Evolutionary conservation across 805 yeast genomes (phyloP).

Genomic region (Candida cerambycidarum): DNA sequence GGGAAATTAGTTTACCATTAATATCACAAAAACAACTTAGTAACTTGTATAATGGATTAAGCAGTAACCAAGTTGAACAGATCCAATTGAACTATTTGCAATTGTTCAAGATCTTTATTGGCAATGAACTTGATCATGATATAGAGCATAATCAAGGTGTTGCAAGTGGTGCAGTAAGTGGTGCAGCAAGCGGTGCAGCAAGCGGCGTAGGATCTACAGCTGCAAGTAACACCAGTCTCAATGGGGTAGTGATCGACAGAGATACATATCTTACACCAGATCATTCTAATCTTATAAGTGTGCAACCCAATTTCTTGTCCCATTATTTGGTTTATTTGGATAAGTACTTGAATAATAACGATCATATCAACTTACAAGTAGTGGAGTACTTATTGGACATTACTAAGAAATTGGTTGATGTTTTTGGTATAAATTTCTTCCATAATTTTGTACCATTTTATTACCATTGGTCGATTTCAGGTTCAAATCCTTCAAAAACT

Average conservation of each 20-base stretch:
- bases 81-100: slow-evolving; percentile 42
- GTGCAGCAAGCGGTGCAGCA: too few species aligned
- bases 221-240: slow-evolving; percentile 8
- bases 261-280: slow-evolving; percentile 36
- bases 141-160: not conserved
- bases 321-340: slow-evolving; percentile 39
- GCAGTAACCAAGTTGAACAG: slow-evolving; percentile 24
- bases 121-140: slow-evolving; percentile 25
- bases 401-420: slow-evolving; percentile 24
- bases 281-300: slow-evolving; percentile 40
- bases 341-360: slow-evolving; percentile 28
- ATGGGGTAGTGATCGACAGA: slow-evolving; percentile 16
- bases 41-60: slow-evolving; percentile 22
- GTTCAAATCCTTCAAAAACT: not conserved
- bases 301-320: slow-evolving; percentile 40
- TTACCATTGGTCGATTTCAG: slow-evolving; percentile 38
- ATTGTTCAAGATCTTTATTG: slow-evolving; percentile 37
- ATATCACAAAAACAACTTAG: slow-evolving; percentile 12
- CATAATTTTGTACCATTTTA: slow-evolving; percentile 47
- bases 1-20: slow-evolving; percentile 42
- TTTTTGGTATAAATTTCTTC: slow-evolving; percentile 48
- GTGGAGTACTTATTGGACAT: slow-evolving; percentile 21
- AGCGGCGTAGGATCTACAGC: not conserved
- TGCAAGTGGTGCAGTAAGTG: not conserved
- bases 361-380: slow-evolving; percentile 23